Conservation (phyloP, 495 filamentous ascomycete genomes). For the Sordaria brevicollis region DNA sequence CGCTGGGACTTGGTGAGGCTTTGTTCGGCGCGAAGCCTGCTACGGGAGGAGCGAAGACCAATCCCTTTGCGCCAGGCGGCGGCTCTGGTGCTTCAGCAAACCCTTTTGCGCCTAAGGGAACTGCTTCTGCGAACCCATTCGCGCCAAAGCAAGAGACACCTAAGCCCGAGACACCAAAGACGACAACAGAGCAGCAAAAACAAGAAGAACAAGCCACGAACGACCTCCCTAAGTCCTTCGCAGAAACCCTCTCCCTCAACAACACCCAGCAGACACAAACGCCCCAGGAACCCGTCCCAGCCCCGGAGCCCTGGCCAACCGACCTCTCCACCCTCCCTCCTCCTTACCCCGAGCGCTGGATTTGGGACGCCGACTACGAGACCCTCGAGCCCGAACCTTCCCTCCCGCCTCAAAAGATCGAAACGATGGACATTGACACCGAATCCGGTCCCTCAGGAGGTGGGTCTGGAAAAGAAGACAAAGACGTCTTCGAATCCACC, state of each 20-base stretch:
- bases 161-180: slow-evolving; percentile 7
- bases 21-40: slow-evolving; percentile 42
- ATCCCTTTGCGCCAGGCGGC: slow-evolving; percentile 44
- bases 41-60: slow-evolving; percentile 18
- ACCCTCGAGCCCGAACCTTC: slow-evolving; percentile 49
- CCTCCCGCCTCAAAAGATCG: slow-evolving; percentile 33
- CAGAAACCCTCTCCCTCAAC: slow-evolving; percentile 44
- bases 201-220: not conserved
- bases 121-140: slow-evolving; percentile 22
- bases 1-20: slow-evolving; percentile 38
- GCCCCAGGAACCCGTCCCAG: slow-evolving; percentile 36
- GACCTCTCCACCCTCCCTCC: slow-evolving; percentile 49
- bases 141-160: slow-evolving; percentile 15
- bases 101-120: slow-evolving; percentile 38
- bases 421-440: slow-evolving; percentile 47
- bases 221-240: slow-evolving; percentile 61
- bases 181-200: not conserved
- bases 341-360: slow-evolving; percentile 65
- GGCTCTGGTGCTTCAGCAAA: slow-evolving; percentile 24
- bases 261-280: slow-evolving; percentile 25
- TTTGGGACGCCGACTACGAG: slow-evolving; percentile 86
- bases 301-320: slow-evolving; percentile 65
- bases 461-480: slow-evolving; percentile 50
- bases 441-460: slow-evolving; percentile 18
- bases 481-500: slow-evolving; percentile 70